phyloP scores from a whole-genome alignment of 176 grass and related monocot species.

The Typha latifolia region DNA sequence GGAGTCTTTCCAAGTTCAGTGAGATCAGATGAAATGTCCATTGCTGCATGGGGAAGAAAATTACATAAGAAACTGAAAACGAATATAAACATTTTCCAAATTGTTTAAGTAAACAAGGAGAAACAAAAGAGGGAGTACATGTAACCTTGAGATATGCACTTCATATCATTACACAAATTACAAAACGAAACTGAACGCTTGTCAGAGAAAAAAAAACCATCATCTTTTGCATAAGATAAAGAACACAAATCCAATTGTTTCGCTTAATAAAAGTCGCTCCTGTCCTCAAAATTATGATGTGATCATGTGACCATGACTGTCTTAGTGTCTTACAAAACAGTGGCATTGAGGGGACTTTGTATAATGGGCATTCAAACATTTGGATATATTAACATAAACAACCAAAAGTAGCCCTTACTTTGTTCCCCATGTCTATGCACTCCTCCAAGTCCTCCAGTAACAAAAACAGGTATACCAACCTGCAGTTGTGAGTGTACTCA shows the following conservation, averaged over 20 bases:
- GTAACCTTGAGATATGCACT: not conserved
- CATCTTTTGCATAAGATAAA: no score
- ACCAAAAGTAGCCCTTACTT: conserved; percentile 43
- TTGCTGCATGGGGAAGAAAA: conserved; percentile 47
- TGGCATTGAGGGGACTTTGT: no score
- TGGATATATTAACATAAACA: no score
- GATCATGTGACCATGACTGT: no score
- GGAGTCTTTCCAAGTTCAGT: conserved; percentile 92
- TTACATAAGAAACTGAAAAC: not conserved
- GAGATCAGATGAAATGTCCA: conserved; percentile 92
- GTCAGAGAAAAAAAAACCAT: no score
- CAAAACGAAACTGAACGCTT: no score
- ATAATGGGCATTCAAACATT: no score
- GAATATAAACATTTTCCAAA: not conserved
- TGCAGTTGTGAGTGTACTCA: conserved; percentile 21
- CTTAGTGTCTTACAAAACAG: no score
- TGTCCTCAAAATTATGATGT: no score
- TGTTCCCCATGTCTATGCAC: conserved; percentile 82
- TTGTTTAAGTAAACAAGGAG: not conserved
- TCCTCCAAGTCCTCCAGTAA: conserved; percentile 74
- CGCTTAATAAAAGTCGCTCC: no score
- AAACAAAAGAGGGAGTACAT: not conserved
- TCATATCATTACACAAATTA: no score
- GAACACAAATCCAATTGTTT: no score
- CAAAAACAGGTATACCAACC: conserved; percentile 87